phyloP scores from a whole-genome alignment of 78 protist genomes.

The Dictyostelium purpureum region DNA sequence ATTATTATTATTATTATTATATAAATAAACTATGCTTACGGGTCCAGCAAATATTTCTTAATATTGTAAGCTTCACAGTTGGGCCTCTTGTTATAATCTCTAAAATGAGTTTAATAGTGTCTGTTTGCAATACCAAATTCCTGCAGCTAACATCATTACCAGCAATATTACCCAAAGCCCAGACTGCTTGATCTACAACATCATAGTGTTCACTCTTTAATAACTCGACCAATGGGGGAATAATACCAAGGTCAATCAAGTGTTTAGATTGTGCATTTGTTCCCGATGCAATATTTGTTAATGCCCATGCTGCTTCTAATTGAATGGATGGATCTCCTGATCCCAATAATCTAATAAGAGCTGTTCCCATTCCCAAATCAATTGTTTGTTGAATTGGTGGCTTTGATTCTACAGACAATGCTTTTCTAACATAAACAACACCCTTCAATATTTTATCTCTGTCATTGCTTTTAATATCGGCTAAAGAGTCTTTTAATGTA shows the following conservation, averaged over 20 bases:
- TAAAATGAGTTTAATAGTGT: constrained; percentile 66
- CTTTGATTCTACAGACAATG: background rate
- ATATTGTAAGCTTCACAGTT: constrained; percentile 47
- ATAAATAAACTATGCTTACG: no score
- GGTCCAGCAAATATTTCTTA: constrained; percentile 97
- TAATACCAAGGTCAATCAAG: constrained; percentile 89
- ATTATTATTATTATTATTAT: no score
- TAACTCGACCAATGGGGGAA: constrained; percentile 90
- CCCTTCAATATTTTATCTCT: no score
- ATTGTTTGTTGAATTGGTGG: constrained; percentile 97
- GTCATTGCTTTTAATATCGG: no score
- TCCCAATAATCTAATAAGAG: constrained; percentile 92
- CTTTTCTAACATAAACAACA: no score
- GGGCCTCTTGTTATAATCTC: background rate
- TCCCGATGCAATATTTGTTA: constrained; percentile 98
- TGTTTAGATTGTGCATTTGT: constrained; percentile 87
- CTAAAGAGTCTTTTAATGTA: no score
- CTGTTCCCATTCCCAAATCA: constrained; percentile 89
- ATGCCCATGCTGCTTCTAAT: constrained; percentile 98
- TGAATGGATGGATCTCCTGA: no score
- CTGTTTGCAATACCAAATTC: constrained; percentile 84
- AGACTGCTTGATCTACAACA: constrained; percentile 96
- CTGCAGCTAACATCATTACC: constrained; percentile 94
- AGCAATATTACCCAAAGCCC: constrained; percentile 99
- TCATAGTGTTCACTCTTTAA: constrained; percentile 83